These are phyloP conservation scores for Dysphania ambrosioides DNA, from an alignment of 148 eudicot species.

Conservation along the genomic window DNA sequence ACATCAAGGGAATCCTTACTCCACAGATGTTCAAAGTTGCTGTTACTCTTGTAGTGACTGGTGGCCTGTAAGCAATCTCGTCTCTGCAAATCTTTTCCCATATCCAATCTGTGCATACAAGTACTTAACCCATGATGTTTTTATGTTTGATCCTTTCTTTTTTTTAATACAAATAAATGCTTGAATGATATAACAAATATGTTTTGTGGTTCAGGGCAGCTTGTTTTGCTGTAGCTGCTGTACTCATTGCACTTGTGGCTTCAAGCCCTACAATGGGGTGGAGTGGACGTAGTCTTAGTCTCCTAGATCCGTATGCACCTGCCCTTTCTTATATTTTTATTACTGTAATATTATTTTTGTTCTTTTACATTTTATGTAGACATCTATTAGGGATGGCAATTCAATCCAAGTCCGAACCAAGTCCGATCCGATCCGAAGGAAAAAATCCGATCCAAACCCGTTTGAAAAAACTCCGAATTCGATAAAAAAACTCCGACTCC, in stretches of 20 bases:
- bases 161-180: background rate
- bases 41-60: conserved; percentile 77
- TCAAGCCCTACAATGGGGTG: conserved; percentile 98
- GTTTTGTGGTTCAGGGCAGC: conserved; percentile 53
- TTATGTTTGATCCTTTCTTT: background rate
- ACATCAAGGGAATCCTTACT: conserved; percentile 81
- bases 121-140: background rate
- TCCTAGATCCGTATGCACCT: conserved; percentile 89
- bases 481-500: too few species aligned
- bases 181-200: conserved; percentile 13
- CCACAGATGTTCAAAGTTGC: conserved; percentile 96
- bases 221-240: conserved; percentile 70
- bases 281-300: conserved; percentile 97
- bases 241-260: conserved; percentile 81
- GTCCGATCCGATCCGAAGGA: too few species aligned
- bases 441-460: too few species aligned
- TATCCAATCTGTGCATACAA: background rate
- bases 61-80: conserved; percentile 80
- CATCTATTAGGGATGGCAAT: too few species aligned
- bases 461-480: too few species aligned
- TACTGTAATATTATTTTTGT: background rate
- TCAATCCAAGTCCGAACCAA: too few species aligned
- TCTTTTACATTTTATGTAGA: background rate
- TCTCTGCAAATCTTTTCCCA: too few species aligned
- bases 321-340: background rate